Evolutionary conservation across 2,329 filamentous ascomycete genomes (phyloP).

Genomic region (Aureobasidium sp.): DNA sequence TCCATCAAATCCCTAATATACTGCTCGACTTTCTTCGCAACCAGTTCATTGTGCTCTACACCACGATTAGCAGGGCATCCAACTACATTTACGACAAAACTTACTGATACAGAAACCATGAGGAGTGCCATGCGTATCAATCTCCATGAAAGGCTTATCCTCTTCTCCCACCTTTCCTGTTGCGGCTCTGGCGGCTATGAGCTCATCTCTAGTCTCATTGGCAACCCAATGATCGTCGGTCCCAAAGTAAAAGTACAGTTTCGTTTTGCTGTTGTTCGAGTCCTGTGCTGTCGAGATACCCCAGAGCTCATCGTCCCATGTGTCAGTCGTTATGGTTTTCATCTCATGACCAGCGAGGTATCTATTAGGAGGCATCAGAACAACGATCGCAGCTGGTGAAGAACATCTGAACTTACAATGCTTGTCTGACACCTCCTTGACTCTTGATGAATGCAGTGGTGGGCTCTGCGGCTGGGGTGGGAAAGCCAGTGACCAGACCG

Average conservation of each 20-base stretch:
- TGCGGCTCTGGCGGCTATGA: slow-evolving; percentile 41
- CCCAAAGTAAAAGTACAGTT: slow-evolving; percentile 54
- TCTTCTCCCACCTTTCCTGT: slow-evolving; percentile 25
- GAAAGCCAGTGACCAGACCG: slow-evolving; percentile 36
- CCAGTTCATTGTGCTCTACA: slow-evolving; percentile 37
- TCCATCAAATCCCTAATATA: slow-evolving; percentile 33
- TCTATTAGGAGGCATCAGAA: no score
- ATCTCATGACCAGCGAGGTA: slow-evolving; percentile 53
- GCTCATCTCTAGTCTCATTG: slow-evolving; percentile 48
- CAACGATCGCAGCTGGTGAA: no score
- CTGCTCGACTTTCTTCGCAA: slow-evolving; percentile 45
- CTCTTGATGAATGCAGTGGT: slow-evolving; percentile 48
- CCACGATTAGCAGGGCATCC: slow-evolving; percentile 10
- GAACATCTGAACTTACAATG: no score
- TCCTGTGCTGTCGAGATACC: slow-evolving; percentile 32
- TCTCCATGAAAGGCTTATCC: slow-evolving; percentile 46
- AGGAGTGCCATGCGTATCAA: slow-evolving; percentile 48
- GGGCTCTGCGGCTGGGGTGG: slow-evolving; percentile 38
- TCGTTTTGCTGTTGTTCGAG: slow-evolving; percentile 27
- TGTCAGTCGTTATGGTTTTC: slow-evolving; percentile 47
- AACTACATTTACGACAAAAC: slow-evolving; percentile 21
- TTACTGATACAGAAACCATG: slow-evolving; percentile 55
- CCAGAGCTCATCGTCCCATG: slow-evolving; percentile 55
- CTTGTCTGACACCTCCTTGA: slow-evolving; percentile 44
- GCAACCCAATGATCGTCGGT: slow-evolving; percentile 57